These are phyloP conservation scores for Blastobotrys indianensis DNA, from an alignment of 1,139 yeast genomes.

Conservation along the genomic window DNA sequence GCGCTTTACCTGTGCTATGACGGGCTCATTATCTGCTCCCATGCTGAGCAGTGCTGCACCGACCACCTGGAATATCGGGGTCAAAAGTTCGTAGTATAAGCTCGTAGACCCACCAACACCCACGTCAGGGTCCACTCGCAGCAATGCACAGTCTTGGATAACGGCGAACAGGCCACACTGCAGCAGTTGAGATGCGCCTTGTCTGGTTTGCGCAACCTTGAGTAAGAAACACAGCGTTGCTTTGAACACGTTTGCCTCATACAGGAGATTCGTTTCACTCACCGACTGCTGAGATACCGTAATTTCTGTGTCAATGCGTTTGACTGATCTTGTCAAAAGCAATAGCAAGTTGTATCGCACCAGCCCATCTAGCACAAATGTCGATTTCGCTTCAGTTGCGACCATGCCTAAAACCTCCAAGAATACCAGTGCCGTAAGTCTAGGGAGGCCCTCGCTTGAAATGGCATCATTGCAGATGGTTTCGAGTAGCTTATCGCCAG, in stretches of 20 bases:
- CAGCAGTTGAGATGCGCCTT: slow-evolving; percentile 70
- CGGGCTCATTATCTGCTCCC: slow-evolving; percentile 70
- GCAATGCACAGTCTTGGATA: slow-evolving; percentile 51
- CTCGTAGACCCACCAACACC: slow-evolving; percentile 40
- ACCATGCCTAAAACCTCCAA: slow-evolving; percentile 65
- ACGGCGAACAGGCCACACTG: slow-evolving; percentile 65
- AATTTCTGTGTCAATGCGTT: slow-evolving; percentile 61
- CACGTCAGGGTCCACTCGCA: slow-evolving; percentile 71
- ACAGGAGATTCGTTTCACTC: slow-evolving; percentile 37
- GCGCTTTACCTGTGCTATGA: slow-evolving; percentile 49
- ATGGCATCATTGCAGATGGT: slow-evolving; percentile 72
- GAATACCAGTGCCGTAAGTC: slow-evolving; percentile 70
- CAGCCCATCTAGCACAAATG: slow-evolving; percentile 54
- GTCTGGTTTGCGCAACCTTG: slow-evolving; percentile 67
- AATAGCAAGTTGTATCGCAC: slow-evolving; percentile 61
- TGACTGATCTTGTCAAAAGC: slow-evolving; percentile 59
- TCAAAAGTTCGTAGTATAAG: slow-evolving; percentile 55
- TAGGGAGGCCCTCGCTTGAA: slow-evolving; percentile 68
- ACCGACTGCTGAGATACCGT: slow-evolving; percentile 24
- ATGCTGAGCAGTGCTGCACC: slow-evolving; percentile 63
- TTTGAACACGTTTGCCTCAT: slow-evolving; percentile 72
- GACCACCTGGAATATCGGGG: slow-evolving; percentile 74
- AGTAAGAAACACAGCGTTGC: slow-evolving; percentile 63
- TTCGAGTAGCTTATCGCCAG: slow-evolving; percentile 58
- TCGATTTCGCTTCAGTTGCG: slow-evolving; percentile 45